Conservation (phyloP, 768 basidiomycete species). For the Lactarius evosmus region DNA sequence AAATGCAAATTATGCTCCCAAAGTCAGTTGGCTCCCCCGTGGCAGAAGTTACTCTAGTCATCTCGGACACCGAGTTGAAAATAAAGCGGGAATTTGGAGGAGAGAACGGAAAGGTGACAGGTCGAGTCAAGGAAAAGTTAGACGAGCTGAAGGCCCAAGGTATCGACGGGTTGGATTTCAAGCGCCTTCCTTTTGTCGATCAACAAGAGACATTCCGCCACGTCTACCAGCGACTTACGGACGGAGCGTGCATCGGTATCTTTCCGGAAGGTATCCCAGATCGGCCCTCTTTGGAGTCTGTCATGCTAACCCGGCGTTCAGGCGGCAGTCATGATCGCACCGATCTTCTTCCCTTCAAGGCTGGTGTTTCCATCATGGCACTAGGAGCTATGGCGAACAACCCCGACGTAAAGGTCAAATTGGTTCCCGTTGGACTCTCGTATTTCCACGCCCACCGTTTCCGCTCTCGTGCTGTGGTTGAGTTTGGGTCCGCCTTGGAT, state of each 20-base stretch:
- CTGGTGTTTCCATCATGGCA: conserved; percentile 97
- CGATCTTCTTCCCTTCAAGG: conserved; percentile 93
- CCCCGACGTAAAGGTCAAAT: conserved; percentile 80
- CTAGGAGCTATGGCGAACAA: conserved; percentile 96
- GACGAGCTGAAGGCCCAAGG: conserved; percentile 57
- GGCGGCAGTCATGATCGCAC: conserved; percentile 98
- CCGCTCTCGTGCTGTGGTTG: conserved; percentile 94
- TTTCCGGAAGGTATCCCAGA: conserved; percentile 83
- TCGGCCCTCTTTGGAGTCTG: not conserved
- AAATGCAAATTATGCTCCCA: conserved; percentile 84
- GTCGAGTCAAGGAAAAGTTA: conserved; percentile 62
- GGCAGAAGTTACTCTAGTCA: conserved; percentile 82
- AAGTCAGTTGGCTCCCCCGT: conserved; percentile 71
- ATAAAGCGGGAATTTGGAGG: conserved; percentile 87
- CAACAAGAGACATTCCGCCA: conserved; percentile 93
- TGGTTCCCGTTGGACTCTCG: conserved; percentile 59
- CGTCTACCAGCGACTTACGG: conserved; percentile 82
- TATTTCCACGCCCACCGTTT: conserved; percentile 56
- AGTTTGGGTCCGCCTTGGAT: conserved; percentile 88
- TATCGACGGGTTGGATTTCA: conserved; percentile 67
- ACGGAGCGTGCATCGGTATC: conserved; percentile 91
- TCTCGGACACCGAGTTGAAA: conserved; percentile 82
- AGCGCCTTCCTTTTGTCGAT: conserved; percentile 83
- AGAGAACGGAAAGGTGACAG: conserved; percentile 71
- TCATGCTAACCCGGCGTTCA: conserved; percentile 34